These are phyloP conservation scores for Ministeria vibrans DNA, from an alignment of 78 protist genomes.

Conservation along the genomic window DNA sequence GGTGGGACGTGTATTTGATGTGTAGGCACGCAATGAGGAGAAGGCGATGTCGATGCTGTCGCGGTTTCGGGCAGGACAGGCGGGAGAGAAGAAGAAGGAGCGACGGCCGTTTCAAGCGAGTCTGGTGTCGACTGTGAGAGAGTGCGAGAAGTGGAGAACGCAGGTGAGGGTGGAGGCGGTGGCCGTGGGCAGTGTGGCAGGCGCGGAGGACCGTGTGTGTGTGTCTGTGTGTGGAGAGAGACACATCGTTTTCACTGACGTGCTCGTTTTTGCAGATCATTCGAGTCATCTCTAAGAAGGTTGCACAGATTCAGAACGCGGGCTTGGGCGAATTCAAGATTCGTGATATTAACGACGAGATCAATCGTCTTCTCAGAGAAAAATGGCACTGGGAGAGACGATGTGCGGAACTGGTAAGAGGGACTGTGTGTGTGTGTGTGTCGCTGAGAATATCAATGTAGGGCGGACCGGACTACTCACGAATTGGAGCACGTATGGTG, in stretches of 20 bases:
- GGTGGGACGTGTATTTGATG: background rate
- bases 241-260: background rate
- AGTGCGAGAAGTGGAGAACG: slow-evolving; percentile 84
- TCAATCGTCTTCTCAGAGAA: slow-evolving; percentile 82
- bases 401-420: background rate
- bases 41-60: slow-evolving; percentile 86
- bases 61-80: slow-evolving; percentile 59
- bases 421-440: slow-evolving; percentile 1
- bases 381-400: slow-evolving; percentile 86
- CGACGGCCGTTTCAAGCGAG: slow-evolving; percentile 61
- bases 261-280: slow-evolving; percentile 42
- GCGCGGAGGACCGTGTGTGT: background rate
- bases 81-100: slow-evolving; percentile 15
- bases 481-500: background rate
- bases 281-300: slow-evolving; percentile 63
- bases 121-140: slow-evolving; percentile 40
- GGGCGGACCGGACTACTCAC: background rate
- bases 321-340: slow-evolving; percentile 79
- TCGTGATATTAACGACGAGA: slow-evolving; percentile 92
- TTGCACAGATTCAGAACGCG: slow-evolving; percentile 79
- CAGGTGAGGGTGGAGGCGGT: too few relatives aligned
- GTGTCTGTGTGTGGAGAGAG: background rate
- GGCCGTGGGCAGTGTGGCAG: background rate
- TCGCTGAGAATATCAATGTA: background rate
- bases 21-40: slow-evolving; percentile 87